Conservation (phyloP, 2,329 filamentous ascomycete species). For the Trichoderma lentiforme region DNA sequence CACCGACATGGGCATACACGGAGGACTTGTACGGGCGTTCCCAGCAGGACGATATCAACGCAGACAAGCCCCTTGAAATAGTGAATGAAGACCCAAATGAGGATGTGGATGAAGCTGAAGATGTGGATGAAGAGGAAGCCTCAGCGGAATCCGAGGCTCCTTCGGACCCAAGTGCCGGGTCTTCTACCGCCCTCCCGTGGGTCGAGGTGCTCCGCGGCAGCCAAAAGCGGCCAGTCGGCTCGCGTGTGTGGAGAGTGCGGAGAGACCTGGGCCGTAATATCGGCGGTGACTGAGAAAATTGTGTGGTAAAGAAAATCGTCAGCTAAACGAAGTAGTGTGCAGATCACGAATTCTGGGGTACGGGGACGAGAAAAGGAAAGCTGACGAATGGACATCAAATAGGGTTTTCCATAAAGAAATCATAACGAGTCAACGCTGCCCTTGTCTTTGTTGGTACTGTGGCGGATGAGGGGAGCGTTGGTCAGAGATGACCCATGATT, state of each 20-base stretch:
- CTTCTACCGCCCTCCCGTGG: constrained; percentile 45
- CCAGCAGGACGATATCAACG: constrained; percentile 29
- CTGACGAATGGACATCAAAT: neutral
- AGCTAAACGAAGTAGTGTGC: neutral
- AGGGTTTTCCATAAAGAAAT: neutral
- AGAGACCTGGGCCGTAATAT: constrained; percentile 51
- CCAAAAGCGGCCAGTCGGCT: constrained; percentile 55
- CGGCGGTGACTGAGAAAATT: constrained; percentile 6
- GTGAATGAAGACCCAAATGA: constrained; percentile 36
- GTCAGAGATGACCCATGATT: constrained; percentile 15
- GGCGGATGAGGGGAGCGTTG: neutral
- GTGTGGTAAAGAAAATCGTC: neutral
- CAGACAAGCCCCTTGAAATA: constrained; percentile 27
- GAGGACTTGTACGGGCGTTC: constrained; percentile 54
- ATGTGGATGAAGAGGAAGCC: constrained; percentile 5
- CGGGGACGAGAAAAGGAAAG: neutral
- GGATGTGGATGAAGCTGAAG: constrained; percentile 25
- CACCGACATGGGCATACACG: constrained; percentile 66
- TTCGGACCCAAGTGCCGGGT: constrained; percentile 1
- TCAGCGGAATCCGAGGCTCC: neutral
- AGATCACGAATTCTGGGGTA: neutral
- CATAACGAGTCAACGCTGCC: neutral
- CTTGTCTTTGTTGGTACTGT: neutral
- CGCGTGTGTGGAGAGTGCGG: constrained; percentile 61
- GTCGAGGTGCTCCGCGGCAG: constrained; percentile 55